A percentile compares a stretch with the other conserved stretches of the same genome.
Evolutionary conservation across 495 filamentous ascomycete species (phyloP).

Genomic region (Aspergillus ostianus): DNA sequence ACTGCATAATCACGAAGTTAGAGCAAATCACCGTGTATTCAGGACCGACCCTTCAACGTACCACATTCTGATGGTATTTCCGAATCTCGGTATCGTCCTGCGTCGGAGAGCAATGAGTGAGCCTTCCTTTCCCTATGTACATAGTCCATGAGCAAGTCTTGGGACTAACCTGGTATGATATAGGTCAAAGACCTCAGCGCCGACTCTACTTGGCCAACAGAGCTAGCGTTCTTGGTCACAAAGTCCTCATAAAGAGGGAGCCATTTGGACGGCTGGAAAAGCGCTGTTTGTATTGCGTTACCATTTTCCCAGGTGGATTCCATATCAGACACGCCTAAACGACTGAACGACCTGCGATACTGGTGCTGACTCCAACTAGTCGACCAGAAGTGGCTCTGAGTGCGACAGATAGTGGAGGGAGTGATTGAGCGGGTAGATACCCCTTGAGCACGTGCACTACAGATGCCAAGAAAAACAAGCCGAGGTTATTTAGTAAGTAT

Average conservation of each 20-base stretch:
- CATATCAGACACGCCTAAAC: constrained; percentile 25
- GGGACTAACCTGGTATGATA: constrained; percentile 76
- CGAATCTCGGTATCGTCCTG: constrained; percentile 88
- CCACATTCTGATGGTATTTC: constrained; percentile 90
- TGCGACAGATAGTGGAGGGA: neutral
- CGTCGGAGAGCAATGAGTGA: neutral
- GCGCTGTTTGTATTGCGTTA: constrained; percentile 29
- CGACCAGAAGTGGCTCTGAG: neutral
- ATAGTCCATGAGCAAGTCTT: neutral
- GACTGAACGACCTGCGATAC: neutral
- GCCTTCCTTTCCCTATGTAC: neutral
- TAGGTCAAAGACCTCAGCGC: constrained; percentile 89
- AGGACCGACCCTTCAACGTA: constrained; percentile 26
- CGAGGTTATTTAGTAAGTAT: constrained; percentile 7
- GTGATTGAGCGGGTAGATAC: neutral
- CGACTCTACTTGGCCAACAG: constrained; percentile 90
- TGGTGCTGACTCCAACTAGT: neutral
- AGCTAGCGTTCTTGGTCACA: constrained; percentile 88
- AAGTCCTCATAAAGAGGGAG: constrained; percentile 82
- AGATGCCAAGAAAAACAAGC: constrained; percentile 23
- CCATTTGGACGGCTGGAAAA: constrained; percentile 68
- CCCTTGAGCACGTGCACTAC: constrained; percentile 24
- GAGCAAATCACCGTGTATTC: neutral
- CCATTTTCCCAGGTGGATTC: constrained; percentile 31
- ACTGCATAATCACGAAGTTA: constrained; percentile 40